These are phyloP conservation scores for Populus nigra DNA, from an alignment of 345 rosid species.

Conservation along the genomic window DNA sequence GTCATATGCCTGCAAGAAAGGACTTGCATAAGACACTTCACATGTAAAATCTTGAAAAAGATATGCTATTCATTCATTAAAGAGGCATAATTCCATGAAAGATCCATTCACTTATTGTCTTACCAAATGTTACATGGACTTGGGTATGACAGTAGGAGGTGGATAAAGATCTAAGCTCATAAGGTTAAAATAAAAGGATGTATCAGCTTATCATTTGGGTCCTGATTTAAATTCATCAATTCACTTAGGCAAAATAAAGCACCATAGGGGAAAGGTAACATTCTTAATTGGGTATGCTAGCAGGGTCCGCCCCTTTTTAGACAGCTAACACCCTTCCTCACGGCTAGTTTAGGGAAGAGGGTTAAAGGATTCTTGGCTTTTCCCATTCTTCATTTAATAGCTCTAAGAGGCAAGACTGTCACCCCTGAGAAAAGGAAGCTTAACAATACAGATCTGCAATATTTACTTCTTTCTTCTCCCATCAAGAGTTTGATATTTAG, in stretches of 20 bases:
- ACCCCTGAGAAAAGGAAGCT: constrained; percentile 1
- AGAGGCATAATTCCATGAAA: background rate
- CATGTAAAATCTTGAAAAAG: background rate
- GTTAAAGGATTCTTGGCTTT: background rate
- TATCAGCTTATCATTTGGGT: background rate
- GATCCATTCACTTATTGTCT: background rate
- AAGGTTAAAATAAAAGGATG: background rate
- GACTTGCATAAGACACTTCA: constrained; percentile 14
- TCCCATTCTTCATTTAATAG: background rate
- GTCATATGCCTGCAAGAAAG: constrained; percentile 61
- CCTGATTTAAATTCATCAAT: background rate
- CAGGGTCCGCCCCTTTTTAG: background rate
- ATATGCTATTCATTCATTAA: background rate
- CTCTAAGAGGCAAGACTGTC: background rate
- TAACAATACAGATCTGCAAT: background rate
- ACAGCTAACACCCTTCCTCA: background rate
- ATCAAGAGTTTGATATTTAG: background rate
- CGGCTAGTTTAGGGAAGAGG: background rate
- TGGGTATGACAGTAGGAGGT: background rate
- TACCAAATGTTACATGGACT: background rate
- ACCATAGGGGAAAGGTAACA: background rate
- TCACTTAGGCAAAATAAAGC: background rate
- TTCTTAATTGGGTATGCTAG: background rate
- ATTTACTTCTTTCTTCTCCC: background rate
- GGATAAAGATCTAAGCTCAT: background rate